Base-by-base conservation (phyloP, 2,329 filamentous ascomycete genomes). In the Pleomassaria siparia region DNA sequence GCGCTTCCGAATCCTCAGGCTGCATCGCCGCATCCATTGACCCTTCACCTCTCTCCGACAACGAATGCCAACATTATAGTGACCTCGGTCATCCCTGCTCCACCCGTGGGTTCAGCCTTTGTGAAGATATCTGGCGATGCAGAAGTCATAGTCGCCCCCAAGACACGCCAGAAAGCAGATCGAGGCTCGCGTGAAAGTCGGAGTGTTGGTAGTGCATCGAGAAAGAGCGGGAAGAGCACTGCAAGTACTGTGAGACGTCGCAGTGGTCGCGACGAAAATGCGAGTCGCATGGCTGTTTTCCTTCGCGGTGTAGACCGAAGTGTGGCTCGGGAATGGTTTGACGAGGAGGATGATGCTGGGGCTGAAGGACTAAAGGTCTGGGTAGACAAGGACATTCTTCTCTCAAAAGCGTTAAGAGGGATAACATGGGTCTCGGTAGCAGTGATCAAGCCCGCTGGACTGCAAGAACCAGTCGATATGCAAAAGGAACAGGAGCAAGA, bases 121-220 rank as follows among this genome's bases (percentile, higher is more conserved):
- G 90, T 89, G 21, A 97, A 96, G 71, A 89, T 99, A 42, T 88
- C 89, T 0, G 88, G 91, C 0, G 91, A 97, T 66, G 92, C 92
- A 18, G 94, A 99, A 72, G 91, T 99, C 41, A 95, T 97, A 55
- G 94, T 99, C 50, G 94, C 94, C 3, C 94, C 94, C 1, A 99
- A 99, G 74, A 87, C 86, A 21, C 83, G 92, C 46, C 80, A 87
- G 33, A 91, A 89, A 67, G 74, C 80, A 26, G 76, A 83, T 3
- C 82, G 85, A 46, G 80, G 74, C 49, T 72, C 75, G 24, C 82
- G 84, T 29, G 90, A 95, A 58, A 90, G 82, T 63, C 80, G 87
- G 49, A 96, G 91, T 65, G 87, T 91, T 8, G 81, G 86, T 0
- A 90, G 88, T 60, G 87, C 86, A 2, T 89, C 89, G 36, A 85